phyloP scores from a whole-genome alignment of 2,329 filamentous ascomycete species.

The Aspergillus piperis region DNA sequence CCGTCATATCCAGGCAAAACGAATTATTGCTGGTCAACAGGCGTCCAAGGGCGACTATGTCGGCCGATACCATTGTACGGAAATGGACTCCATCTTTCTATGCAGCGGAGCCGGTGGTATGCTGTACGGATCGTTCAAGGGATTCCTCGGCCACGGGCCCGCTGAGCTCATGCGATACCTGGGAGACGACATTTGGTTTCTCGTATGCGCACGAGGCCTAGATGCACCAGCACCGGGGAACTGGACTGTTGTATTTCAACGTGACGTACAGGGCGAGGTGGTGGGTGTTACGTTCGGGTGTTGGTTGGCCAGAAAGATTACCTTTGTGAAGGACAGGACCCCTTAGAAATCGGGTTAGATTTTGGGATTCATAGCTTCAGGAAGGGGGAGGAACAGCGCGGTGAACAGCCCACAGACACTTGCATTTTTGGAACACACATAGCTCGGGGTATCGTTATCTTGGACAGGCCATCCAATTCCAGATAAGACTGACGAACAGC shows the following conservation, averaged over 20 bases:
- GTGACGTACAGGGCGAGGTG: conserved; percentile 27
- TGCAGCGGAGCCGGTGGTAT: conserved; percentile 37
- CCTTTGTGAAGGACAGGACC: neutral
- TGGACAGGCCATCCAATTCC: no score
- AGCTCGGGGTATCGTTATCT: no score
- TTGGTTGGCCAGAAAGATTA: conserved; percentile 40
- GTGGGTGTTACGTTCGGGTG: conserved; percentile 40
- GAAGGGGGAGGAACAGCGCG: no score
- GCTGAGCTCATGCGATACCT: conserved; percentile 41
- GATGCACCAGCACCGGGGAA: conserved; percentile 47
- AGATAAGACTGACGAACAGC: no score
- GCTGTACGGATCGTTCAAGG: conserved; percentile 48
- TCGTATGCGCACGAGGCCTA: conserved; percentile 43
- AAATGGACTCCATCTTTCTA: conserved; percentile 42
- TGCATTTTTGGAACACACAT: no score
- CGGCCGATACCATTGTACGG: conserved; percentile 40
- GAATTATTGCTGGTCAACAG: conserved; percentile 18
- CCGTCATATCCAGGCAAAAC: conserved; percentile 26
- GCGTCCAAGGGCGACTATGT: conserved; percentile 13
- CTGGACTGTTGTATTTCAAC: conserved; percentile 45
- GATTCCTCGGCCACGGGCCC: conserved; percentile 45
- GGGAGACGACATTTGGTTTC: conserved; percentile 43
- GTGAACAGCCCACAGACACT: no score
- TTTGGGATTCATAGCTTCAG: no score
- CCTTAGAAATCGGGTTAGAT: no score